These are phyloP conservation scores for Cercophora scortea DNA, from an alignment of 495 filamentous ascomycete genomes.

Conservation along the genomic window DNA sequence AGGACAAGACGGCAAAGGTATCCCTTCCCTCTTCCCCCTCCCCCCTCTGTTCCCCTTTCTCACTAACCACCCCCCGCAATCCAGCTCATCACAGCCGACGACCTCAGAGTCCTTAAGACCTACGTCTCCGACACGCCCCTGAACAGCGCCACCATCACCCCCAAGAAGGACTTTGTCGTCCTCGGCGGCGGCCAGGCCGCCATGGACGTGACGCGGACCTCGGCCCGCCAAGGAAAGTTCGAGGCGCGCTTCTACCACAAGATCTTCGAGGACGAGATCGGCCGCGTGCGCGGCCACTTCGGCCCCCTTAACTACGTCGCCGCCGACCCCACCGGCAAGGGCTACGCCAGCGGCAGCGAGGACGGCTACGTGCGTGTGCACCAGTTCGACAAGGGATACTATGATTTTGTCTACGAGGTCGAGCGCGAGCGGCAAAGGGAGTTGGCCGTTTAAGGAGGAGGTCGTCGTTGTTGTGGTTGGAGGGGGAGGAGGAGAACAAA, in stretches of 20 bases:
- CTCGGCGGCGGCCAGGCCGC: slow-evolving; percentile 96
- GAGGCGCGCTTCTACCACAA: slow-evolving; percentile 99
- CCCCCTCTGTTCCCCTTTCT: too few species aligned
- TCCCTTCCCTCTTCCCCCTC: not conserved
- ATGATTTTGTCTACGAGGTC: slow-evolving; percentile 97
- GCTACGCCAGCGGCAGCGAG: slow-evolving; percentile 91
- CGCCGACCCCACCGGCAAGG: slow-evolving; percentile 78
- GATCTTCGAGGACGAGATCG: slow-evolving; percentile 97
- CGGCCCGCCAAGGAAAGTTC: slow-evolving; percentile 91
- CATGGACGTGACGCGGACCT: slow-evolving; percentile 98
- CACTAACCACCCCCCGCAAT: too few species aligned
- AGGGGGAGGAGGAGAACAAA: too few species aligned
- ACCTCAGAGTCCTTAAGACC: slow-evolving; percentile 87
- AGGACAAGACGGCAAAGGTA: slow-evolving; percentile 95
- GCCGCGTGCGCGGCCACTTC: slow-evolving; percentile 92
- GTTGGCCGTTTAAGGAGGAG: too few species aligned
- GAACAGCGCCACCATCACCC: slow-evolving; percentile 87
- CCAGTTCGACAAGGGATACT: slow-evolving; percentile 97
- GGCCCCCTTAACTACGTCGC: slow-evolving; percentile 79
- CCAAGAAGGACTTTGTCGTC: slow-evolving; percentile 94
- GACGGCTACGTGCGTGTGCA: slow-evolving; percentile 98
- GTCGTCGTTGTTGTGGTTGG: too few species aligned
- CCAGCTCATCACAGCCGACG: slow-evolving; percentile 69
- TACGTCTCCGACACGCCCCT: slow-evolving; percentile 91
- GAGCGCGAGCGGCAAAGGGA: slow-evolving; percentile 51